Evolutionary conservation across 768 basidiomycete genomes (phyloP).

Genomic region (Crassisporium funariophilum): DNA sequence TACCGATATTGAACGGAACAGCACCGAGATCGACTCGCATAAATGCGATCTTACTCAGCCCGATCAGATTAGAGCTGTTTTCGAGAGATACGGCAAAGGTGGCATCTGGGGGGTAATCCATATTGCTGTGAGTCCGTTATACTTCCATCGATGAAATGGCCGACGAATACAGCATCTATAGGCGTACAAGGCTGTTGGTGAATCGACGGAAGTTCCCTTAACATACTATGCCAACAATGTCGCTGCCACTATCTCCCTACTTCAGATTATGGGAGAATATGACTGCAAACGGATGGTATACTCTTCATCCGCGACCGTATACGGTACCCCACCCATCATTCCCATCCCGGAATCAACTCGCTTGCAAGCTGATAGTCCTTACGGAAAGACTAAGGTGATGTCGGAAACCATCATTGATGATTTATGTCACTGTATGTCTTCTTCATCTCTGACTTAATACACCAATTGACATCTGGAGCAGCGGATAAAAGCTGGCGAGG

Average conservation of each 20-base stretch:
- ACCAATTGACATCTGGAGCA: conserved; percentile 29
- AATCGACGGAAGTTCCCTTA: conserved; percentile 90
- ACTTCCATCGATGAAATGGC: neutral
- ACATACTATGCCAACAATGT: conserved; percentile 97
- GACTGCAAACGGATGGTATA: conserved; percentile 89
- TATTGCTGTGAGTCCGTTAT: conserved; percentile 70
- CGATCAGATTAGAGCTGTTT: conserved; percentile 74
- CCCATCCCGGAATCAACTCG: conserved; percentile 94
- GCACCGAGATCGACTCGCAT: conserved; percentile 70
- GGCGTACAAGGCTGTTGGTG: conserved; percentile 98
- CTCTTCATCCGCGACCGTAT: conserved; percentile 98
- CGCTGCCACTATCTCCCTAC: conserved; percentile 78
- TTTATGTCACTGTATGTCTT: conserved; percentile 68
- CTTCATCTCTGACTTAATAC: conserved; percentile 4
- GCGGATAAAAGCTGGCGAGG: conserved; percentile 79
- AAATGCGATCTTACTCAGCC: conserved; percentile 74
- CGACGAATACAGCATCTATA: conserved; percentile 29
- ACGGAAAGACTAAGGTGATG: conserved; percentile 97
- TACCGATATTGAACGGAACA: conserved; percentile 68
- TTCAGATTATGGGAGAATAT: conserved; percentile 85
- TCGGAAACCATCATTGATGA: conserved; percentile 89
- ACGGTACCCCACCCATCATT: conserved; percentile 88
- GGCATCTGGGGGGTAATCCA: conserved; percentile 98
- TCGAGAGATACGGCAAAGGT: conserved; percentile 82
- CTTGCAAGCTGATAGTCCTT: conserved; percentile 86